A percentile compares a stretch with the other conserved stretches of the same genome.
Conservation (phyloP, 805 yeast genomes). For the Suhomyces xylopsoci region DNA sequence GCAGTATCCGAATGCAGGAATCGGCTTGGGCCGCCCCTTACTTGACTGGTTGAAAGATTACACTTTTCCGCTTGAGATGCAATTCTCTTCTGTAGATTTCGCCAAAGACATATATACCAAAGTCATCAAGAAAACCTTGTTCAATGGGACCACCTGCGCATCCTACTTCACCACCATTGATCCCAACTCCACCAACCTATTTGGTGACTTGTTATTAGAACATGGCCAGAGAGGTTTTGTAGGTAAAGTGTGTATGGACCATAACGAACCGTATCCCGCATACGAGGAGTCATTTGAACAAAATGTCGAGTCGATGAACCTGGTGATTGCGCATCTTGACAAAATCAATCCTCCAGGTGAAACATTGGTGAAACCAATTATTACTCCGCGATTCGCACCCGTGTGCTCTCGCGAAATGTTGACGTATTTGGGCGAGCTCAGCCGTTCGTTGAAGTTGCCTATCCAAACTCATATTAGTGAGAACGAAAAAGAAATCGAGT, state of each 20-base stretch:
- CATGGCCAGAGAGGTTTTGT: conserved; percentile 84
- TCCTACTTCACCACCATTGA: conserved; percentile 90
- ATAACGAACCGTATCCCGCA: conserved; percentile 60
- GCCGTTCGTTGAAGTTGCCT: conserved; percentile 52
- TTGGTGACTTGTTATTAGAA: conserved; percentile 67
- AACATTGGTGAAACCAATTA: conserved; percentile 59
- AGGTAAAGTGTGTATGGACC: conserved; percentile 94
- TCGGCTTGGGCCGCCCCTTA: conserved; percentile 80
- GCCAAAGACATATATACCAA: conserved; percentile 64
- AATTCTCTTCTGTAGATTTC: conserved; percentile 38
- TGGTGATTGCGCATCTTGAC: conserved; percentile 56
- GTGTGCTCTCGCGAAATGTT: conserved; percentile 68
- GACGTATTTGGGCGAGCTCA: conserved; percentile 57
- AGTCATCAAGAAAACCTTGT: conserved; percentile 67
- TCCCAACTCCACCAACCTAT: conserved; percentile 64
- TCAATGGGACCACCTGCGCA: conserved; percentile 87
- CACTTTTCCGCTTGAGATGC: conserved; percentile 85
- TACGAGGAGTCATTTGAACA: conserved; percentile 62
- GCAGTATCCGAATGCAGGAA: conserved; percentile 45
- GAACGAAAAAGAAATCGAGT: conserved; percentile 66
- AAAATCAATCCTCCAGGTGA: conserved; percentile 50
- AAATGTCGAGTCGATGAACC: conserved; percentile 51
- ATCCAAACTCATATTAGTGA: conserved; percentile 93
- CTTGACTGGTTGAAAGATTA: conserved; percentile 85
- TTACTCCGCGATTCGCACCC: conserved; percentile 95